phyloP scores from a whole-genome alignment of 441 rosid genomes.

The Populus trichocarpa region DNA sequence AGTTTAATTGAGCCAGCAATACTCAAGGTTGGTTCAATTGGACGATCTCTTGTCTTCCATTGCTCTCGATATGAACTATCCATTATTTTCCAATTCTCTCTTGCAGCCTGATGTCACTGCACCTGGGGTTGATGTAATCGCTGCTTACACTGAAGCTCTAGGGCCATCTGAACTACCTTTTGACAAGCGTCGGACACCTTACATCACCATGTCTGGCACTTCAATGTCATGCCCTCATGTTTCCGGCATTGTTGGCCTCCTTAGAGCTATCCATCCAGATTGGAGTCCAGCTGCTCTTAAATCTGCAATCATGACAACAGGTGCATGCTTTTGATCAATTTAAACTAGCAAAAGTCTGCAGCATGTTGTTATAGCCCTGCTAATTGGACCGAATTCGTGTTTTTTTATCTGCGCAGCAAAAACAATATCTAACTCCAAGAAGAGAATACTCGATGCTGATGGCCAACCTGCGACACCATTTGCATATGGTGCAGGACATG shows the following conservation, averaged over 20 bases:
- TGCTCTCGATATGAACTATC: not conserved
- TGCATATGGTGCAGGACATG: slow-evolving; percentile 62
- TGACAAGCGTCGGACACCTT: slow-evolving; percentile 35
- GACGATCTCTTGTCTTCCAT: not conserved
- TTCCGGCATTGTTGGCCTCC: slow-evolving; percentile 66
- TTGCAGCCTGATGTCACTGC: slow-evolving; percentile 65
- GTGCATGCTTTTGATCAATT: not conserved
- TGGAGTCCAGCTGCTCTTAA: slow-evolving; percentile 72
- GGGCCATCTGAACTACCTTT: slow-evolving; percentile 17
- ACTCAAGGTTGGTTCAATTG: slow-evolving; percentile 27
- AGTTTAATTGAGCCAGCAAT: slow-evolving; percentile 33
- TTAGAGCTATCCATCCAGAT: slow-evolving; percentile 51
- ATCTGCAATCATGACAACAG: slow-evolving; percentile 64
- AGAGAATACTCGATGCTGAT: slow-evolving; percentile 30
- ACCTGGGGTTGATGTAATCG: slow-evolving; percentile 49
- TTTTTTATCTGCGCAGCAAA: slow-evolving; percentile 10
- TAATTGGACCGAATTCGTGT: not conserved
- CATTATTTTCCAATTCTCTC: not conserved
- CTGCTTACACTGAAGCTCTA: slow-evolving; percentile 34
- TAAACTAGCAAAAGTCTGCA: not conserved
- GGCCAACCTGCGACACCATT: slow-evolving; percentile 50
- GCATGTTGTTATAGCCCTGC: not conserved
- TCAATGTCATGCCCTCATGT: slow-evolving; percentile 86
- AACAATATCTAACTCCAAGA: slow-evolving; percentile 35
- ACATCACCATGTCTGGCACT: slow-evolving; percentile 36